Evolutionary conservation across 805 yeast species (phyloP), one percentile per base, ranked within the genome.

Genomic region (Priceomyces castillae): DNA sequence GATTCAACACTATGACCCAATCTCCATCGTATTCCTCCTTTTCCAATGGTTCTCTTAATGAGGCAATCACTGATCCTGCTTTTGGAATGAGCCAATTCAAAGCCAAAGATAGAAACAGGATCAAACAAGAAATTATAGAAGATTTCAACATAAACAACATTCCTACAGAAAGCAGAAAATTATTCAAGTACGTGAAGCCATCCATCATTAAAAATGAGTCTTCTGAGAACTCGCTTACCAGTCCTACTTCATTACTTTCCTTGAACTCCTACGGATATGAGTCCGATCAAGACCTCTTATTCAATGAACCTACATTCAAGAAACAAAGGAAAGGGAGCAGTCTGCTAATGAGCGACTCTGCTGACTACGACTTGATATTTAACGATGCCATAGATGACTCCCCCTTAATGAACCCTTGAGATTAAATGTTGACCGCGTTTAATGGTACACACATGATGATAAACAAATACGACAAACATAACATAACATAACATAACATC

Each of bases 91-190:
- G 12, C 25, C 50, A 19, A 20, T 31, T 30, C 39, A 36, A 39
- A 41, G 11, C 17, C 42, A 42, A 25, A 35, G 61, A 57, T 37
- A 56, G 46, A 41, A 36, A 48, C 26, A 56, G 61, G 41, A 60
- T 68, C 50, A 68, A 67, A 44, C 71, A 68, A 46, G 73, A 67
- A 46, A 67, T 67, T 44, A 65, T 67, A 41, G 67, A 65, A 43
- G 73, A 68, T 46, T 68, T 68, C 43, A 46, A 57, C 41, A 53
- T 68, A 49, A 68, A 68, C 52, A 67, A 67, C 44, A 65, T 67
- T 30, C 69, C 67, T 14, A 53, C 57, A 11, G 37, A 42, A 12
- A 44, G 25, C 45, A 40, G 34, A 7, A 43, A 16, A n/a, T 31
- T 11, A 14, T 36, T 33, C 10, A 42, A 43, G 22, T 51, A 45